These are phyloP conservation scores for Dentipellis sp. DNA, from an alignment of 768 basidiomycete species.

Conservation along the genomic window DNA sequence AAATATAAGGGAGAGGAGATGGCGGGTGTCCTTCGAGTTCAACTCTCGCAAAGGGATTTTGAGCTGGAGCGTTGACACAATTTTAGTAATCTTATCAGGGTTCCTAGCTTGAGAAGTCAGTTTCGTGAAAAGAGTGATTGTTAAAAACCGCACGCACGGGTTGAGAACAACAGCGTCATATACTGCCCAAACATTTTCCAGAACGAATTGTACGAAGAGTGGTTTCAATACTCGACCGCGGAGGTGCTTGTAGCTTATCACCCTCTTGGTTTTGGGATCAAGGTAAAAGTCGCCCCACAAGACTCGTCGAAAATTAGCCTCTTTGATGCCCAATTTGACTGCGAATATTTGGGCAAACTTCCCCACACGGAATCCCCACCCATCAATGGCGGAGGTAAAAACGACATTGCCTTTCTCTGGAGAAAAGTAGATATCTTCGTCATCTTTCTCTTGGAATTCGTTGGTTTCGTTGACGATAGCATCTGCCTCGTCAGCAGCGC, in stretches of 20 bases:
- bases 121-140: constrained; percentile 9
- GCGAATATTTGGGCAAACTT: constrained; percentile 93
- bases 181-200: constrained; percentile 96
- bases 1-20: constrained; percentile 79
- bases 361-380: constrained; percentile 93
- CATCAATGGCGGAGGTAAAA: constrained; percentile 92
- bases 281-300: constrained; percentile 98
- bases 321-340: constrained; percentile 83
- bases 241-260: constrained; percentile 86
- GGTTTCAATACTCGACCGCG: constrained; percentile 84
- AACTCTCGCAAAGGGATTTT: constrained; percentile 85
- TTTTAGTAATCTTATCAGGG: constrained; percentile 81
- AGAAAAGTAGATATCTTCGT: constrained; percentile 95
- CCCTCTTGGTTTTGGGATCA: constrained; percentile 90
- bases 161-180: constrained; percentile 86
- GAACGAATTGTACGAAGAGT: constrained; percentile 92
- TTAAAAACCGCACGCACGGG: constrained; percentile 52
- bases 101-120: constrained; percentile 44
- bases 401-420: constrained; percentile 94
- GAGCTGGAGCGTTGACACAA: constrained; percentile 71
- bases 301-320: constrained; percentile 73
- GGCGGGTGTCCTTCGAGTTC: constrained; percentile 81
- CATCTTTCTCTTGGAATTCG: constrained; percentile 90
- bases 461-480: constrained; percentile 45
- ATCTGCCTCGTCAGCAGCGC: constrained; percentile 53